These are phyloP conservation scores for Domatiomyces catenatus DNA, from an alignment of 2,329 filamentous ascomycete genomes.

Conservation along the genomic window DNA sequence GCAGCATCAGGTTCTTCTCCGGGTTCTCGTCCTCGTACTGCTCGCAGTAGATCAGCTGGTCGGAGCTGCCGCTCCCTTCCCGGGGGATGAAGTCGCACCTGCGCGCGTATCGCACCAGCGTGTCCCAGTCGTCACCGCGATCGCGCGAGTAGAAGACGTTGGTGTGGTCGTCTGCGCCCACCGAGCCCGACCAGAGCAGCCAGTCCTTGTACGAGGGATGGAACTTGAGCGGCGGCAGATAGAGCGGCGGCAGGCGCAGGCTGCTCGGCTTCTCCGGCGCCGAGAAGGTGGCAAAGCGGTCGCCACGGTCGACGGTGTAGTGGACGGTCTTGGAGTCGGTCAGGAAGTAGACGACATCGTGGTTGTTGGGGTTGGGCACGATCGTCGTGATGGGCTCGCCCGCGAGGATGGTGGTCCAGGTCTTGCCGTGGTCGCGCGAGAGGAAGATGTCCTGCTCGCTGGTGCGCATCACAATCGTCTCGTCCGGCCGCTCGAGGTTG, in stretches of 20 bases:
- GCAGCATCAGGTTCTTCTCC: conserved; percentile 49
- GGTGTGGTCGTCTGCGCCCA: conserved; percentile 48
- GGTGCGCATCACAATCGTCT: conserved; percentile 53
- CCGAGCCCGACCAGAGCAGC: conserved; percentile 73
- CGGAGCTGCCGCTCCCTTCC: conserved; percentile 30
- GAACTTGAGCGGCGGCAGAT: conserved; percentile 51
- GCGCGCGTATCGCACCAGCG: conserved; percentile 55
- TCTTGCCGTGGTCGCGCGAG: conserved; percentile 75
- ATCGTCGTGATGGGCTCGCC: conserved; percentile 56
- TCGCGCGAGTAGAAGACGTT: conserved; percentile 66
- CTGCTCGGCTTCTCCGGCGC: conserved; percentile 47
- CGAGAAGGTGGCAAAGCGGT: conserved; percentile 57
- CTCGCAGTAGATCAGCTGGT: conserved; percentile 48
- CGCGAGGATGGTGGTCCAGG: conserved; percentile 57
- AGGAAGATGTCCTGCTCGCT: conserved; percentile 50
- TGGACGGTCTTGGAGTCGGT: conserved; percentile 53
- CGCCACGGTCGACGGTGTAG: conserved; percentile 68
- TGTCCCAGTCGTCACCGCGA: conserved; percentile 63
- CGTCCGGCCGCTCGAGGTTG: conserved; percentile 48
- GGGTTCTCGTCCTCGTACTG: conserved; percentile 48
- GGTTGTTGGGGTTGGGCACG: conserved; percentile 63
- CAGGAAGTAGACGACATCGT: conserved; percentile 75
- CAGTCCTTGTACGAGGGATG: conserved; percentile 76
- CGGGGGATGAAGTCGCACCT: conserved; percentile 78
- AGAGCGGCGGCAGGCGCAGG: conserved; percentile 17